These are phyloP conservation scores for Ceratobasidium theobromae DNA, from an alignment of 1,284 basidiomycete genomes.

Conservation along the genomic window DNA sequence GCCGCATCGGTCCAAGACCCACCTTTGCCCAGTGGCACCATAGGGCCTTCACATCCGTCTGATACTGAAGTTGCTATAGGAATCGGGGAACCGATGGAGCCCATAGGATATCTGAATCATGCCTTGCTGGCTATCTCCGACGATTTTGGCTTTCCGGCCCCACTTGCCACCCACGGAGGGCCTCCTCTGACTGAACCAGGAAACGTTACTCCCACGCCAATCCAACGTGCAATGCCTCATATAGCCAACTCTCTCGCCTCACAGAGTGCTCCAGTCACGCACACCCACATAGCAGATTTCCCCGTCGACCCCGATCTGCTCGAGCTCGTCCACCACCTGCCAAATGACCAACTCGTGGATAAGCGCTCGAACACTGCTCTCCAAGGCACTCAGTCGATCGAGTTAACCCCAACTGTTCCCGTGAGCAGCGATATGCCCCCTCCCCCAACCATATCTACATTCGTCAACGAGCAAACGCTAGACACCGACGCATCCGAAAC, in stretches of 20 bases:
- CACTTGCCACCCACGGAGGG: neutral
- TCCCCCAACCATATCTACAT: no score
- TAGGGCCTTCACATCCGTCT: no score
- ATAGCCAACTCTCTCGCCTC: neutral
- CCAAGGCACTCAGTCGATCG: neutral
- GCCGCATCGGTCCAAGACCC: neutral
- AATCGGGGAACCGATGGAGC: neutral
- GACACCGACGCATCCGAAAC: no score
- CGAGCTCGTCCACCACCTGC: neutral
- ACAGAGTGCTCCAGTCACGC: neutral
- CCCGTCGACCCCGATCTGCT: neutral
- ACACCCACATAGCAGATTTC: neutral
- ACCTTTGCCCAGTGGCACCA: neutral
- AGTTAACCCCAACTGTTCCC: neutral
- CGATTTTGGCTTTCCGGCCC: neutral
- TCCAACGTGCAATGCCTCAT: neutral
- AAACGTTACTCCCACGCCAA: neutral
- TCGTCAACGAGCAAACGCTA: no score
- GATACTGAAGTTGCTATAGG: neutral
- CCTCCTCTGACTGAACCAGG: no score
- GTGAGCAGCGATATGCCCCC: no score
- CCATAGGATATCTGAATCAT: neutral
- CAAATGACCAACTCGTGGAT: neutral
- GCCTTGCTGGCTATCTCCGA: neutral
- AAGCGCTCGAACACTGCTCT: neutral